Evolutionary conservation across 2,329 filamentous ascomycete species (phyloP), one percentile per base, ranked within the genome.

Genomic region (Fusarium sp.): DNA sequence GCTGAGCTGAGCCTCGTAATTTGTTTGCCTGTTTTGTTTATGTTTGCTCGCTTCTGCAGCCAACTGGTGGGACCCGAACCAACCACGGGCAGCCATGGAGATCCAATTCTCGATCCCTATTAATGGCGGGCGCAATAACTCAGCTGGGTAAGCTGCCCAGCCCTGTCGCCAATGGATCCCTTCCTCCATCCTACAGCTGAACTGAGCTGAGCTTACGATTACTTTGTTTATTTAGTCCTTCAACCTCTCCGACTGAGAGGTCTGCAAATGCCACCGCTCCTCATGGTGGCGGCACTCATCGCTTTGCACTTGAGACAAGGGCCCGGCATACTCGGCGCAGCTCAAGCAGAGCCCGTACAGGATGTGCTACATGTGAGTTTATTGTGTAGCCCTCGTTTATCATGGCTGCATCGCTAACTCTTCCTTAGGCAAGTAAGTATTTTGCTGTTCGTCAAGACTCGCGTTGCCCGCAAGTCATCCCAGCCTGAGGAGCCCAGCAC

Each of bases 81-180:
- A 69, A 57, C 29, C 49, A 42, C 25, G 34, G 34, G 34, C 18
- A 53, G 20, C 18, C 51, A 81, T 81, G 79, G 79, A 81, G 75
- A 79, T 81, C 55, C 79, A 81, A 51, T 81, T 81, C 70, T 77
- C 77, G n/a, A 62, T 80, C 37, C 73, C 78, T 18, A 65, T 79
- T 16, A 74, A 70, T 42, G 27, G 51, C 46, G 61, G 60, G 46
- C 70, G 67, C 32, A 73, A 64, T 46, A 71, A 44, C 54, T 62
- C 58, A 48, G 52, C 69, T 54, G 65, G 59, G 78, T 79, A 65
- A 76, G 77, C 55, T 57, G 27, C 27, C 40, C 45, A 52, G 51
- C 58, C 68, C 57, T 71, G 54, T 60, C 51, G 51, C 54, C 46
- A 49, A 52, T 46, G 34, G 27, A 53, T 49, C 55, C 30, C 30